Evolutionary conservation across 23 red algal species (phyloP).

Genomic region (Gracilaria domingensis): DNA sequence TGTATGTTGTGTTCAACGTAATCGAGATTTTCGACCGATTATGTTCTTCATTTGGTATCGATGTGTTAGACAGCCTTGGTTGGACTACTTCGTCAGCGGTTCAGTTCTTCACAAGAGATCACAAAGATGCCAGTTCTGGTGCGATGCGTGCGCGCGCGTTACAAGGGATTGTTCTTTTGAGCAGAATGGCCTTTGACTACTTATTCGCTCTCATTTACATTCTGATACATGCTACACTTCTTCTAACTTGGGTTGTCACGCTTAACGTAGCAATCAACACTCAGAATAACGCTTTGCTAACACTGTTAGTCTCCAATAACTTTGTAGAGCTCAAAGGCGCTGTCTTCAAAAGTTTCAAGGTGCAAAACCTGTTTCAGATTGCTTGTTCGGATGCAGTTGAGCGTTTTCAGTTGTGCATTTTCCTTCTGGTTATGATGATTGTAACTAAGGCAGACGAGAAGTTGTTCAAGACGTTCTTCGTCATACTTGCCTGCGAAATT

Average conservation of each 20-base stretch:
- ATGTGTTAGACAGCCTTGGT: constrained; percentile 84
- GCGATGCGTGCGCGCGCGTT: constrained; percentile 38
- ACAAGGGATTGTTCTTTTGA: constrained; percentile 68
- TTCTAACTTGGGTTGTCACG: constrained; percentile 83
- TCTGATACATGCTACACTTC: constrained; percentile 74
- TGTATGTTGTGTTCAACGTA: constrained; percentile 96
- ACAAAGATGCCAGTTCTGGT: constrained; percentile 14
- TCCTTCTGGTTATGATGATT: constrained; percentile 78
- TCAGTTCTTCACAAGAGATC: constrained; percentile 27
- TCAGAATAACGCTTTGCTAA: constrained; percentile 86
- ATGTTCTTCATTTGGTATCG: constrained; percentile 83
- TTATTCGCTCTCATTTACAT: constrained; percentile 80
- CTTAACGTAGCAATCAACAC: constrained; percentile 96
- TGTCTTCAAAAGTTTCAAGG: constrained; percentile 86
- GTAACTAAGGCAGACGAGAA: constrained; percentile 75
- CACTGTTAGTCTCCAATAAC: constrained; percentile 91
- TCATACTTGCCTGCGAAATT: constrained; percentile 78
- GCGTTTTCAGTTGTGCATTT: constrained; percentile 85
- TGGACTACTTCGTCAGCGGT: constrained; percentile 77
- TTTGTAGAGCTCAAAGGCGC: constrained; percentile 95
- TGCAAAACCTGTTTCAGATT: constrained; percentile 91
- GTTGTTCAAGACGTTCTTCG: constrained; percentile 62
- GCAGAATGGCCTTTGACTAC: constrained; percentile 76
- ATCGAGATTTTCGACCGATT: constrained; percentile 94
- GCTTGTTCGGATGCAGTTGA: constrained; percentile 88